Evolutionary conservation across 345 rosid genomes (phyloP).

Genomic region (Syzygium aromaticum): DNA sequence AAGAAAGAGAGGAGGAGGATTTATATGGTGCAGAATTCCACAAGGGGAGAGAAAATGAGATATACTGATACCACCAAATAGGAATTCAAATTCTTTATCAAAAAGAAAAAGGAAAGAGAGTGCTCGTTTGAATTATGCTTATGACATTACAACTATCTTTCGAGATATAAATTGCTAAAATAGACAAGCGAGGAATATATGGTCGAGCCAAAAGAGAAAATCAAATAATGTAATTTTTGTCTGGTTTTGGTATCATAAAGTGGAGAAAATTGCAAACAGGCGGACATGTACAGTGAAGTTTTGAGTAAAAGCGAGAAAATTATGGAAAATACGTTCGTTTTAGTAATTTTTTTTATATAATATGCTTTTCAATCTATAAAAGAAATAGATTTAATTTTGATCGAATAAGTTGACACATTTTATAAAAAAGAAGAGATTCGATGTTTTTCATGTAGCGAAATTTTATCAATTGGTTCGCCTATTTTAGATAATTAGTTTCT

Average conservation of each 20-base stretch:
- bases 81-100: background rate
- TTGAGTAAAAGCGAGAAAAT: background rate
- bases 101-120: too few relatives aligned
- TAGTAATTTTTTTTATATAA: background rate
- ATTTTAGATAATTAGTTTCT: background rate
- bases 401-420: background rate
- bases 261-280: background rate
- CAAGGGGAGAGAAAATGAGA: background rate
- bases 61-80: background rate
- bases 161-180: background rate
- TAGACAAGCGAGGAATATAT: background rate
- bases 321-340: background rate
- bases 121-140: too few relatives aligned
- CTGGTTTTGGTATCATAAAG: background rate
- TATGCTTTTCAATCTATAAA: background rate
- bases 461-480: background rate
- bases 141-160: background rate
- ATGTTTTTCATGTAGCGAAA: background rate
- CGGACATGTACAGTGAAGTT: background rate
- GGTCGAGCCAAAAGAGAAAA: background rate
- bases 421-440: background rate
- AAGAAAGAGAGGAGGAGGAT: background rate
- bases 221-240: background rate
- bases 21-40: background rate
- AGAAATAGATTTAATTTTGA: background rate